Evolutionary conservation across 768 basidiomycete species (phyloP), one percentile per base, ranked within the genome.

Genomic region (Kwoniella bestiolae): DNA sequence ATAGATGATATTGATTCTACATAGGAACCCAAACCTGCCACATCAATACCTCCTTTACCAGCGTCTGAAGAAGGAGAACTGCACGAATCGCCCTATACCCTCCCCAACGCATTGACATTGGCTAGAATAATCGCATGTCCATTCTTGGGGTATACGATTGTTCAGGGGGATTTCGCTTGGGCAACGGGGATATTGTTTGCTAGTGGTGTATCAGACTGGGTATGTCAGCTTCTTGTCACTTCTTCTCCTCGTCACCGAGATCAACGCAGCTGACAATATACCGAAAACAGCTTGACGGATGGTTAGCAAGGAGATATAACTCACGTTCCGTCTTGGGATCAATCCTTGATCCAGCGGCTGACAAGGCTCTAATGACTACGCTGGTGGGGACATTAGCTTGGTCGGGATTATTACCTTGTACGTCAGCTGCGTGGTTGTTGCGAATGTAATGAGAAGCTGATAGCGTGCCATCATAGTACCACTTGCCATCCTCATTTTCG

Each of bases 311-410:
- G 70, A 85, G 86, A 61, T 97, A 85, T 83, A 88, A 90, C 28
- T 92, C 91, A 90, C 86, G 86, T 28, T 88, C 91, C 12, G 93
- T 98, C n/a, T 84, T 98, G 21, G 96, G 96, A 21, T 91, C 91
- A 8, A 93, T 98, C 63, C 85, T 99, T 12, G 96, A 99, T 79
- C 96, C 96, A 12, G 92, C 95, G 0, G 96, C 96, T 2, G 96
- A 99, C 85, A 99, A 99, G 81, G 85, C 87, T 11, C 83, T 99
- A 46, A 90, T 99, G 90, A 95, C 96, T 1, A 97, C 94, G 0
- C 83, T 99, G 74, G 92, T 91, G 0, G 83, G 94, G 51, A 90
- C 93, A 0, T 82, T 99, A 66, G 87, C 92, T 0, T 86, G 90
- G 85, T 89, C 91, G 69, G 89, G 87, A 23, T 83, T 95, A 70